Evolutionary conservation across 331 rosid species (phyloP), one percentile per base, ranked within the genome.

Genomic region (Malus hybrid): DNA sequence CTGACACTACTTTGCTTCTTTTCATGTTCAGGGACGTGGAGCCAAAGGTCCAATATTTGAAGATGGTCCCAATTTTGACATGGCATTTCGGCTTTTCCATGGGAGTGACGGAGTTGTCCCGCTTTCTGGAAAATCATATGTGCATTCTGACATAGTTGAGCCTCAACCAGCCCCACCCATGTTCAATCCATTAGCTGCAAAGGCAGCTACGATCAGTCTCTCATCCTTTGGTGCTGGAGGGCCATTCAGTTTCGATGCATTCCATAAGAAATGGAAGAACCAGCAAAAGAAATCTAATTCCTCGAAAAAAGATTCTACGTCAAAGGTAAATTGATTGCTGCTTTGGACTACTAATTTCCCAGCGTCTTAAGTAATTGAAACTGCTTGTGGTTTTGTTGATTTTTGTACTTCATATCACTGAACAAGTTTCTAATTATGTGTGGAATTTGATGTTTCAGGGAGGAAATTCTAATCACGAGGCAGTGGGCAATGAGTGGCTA

Each of bases 21-120:
- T 75, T 73, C 69, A 59, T 84, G 63, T 56, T 67, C 88, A 93
- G 98, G 93, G 69, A 7, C 90, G 91, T 69, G 90, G 87, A 76
- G 79, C 88, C 69, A 92, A 90, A 86, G 99, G 99, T 78, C 99
- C 99, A 81, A 92, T 94, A 86, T 94, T 94, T 79, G 97, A 92
- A 86, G 99, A 94, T 84, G 97, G 91, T 67, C 99, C 99, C 81
- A 90, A 92, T 83, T 94, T 94, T 87, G 96, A 94, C 61, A 78
- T 79, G 91, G 96, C 99, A 62, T 94, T 92, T 82, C 90, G 93
- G 86, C 96, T 94, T 81, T 94, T 94, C 72, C 99, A 94, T 79
- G 99, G 99, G 74, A 83, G 74, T 36, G 96, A 94, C 24, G 99
- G 99, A 34, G 96, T 94, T 42, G 99, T 94, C 61, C 99, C 99